Evolutionary conservation across 2,329 filamentous ascomycete genomes (phyloP).

Genomic region (Pyrenophora teres): DNA sequence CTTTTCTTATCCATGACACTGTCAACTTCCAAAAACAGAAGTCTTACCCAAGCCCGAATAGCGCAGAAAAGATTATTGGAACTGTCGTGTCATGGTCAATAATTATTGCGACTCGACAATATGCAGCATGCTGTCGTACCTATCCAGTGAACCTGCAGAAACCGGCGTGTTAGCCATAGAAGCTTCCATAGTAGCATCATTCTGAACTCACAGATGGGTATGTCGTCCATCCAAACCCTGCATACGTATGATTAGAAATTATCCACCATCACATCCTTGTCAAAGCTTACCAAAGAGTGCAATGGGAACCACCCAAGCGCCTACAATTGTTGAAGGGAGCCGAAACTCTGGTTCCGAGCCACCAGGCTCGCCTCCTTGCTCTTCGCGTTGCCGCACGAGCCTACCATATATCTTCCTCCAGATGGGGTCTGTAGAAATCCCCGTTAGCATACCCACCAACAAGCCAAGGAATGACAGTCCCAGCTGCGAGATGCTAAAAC

Average conservation of each 20-base stretch:
- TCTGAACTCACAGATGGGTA: slow-evolving; percentile 73
- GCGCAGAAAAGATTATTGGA: slow-evolving; percentile 55
- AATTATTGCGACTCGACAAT: slow-evolving; percentile 32
- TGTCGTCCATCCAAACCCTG: slow-evolving; percentile 80
- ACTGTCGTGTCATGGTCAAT: slow-evolving; percentile 48
- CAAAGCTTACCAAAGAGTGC: slow-evolving; percentile 73
- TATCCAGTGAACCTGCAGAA: slow-evolving; percentile 56
- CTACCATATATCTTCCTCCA: slow-evolving; percentile 66
- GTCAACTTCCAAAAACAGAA: slow-evolving; percentile 22
- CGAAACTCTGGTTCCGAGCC: slow-evolving; percentile 84
- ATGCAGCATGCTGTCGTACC: slow-evolving; percentile 45
- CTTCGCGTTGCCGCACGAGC: slow-evolving; percentile 61
- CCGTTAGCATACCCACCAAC: slow-evolving; percentile 68
- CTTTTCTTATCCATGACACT: slow-evolving; percentile 27
- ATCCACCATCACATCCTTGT: slow-evolving; percentile 29
- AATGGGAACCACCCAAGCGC: slow-evolving; percentile 76
- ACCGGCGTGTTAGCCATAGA: slow-evolving; percentile 33
- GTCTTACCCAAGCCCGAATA: slow-evolving; percentile 54
- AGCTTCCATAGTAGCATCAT: slow-evolving; percentile 55
- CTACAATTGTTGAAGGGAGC: slow-evolving; percentile 68
- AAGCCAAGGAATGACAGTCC: slow-evolving; percentile 75
- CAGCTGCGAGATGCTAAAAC: slow-evolving; percentile 76
- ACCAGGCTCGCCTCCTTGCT: slow-evolving; percentile 58
- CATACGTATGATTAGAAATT: slow-evolving; percentile 35
- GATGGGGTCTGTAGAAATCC: slow-evolving; percentile 66